Conservation (phyloP, 1,284 basidiomycete species). For the Apiotrichum porosum region DNA sequence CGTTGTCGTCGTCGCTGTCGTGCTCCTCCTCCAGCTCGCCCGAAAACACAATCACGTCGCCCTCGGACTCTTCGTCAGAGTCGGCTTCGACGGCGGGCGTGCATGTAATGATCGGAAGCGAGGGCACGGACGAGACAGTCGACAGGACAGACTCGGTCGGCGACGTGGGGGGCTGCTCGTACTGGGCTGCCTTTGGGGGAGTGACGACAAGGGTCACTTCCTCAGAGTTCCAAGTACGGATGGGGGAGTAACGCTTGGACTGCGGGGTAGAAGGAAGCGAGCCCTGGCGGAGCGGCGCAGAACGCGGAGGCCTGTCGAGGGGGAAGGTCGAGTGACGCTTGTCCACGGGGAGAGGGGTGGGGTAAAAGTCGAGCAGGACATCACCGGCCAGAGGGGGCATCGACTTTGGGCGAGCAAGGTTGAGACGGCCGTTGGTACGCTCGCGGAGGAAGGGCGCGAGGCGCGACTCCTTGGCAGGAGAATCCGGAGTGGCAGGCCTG, state of each 20-base stretch:
- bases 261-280: constrained; percentile 7
- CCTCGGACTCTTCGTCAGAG: constrained; percentile 37
- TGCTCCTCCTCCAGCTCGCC: constrained; percentile 11
- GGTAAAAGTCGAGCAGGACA: too few relatives aligned
- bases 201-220: constrained; percentile 2
- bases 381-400: constrained; percentile 25
- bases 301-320: not conserved
- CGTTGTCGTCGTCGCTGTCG: constrained; percentile 12
- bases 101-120: constrained; percentile 46
- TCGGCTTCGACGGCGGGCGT: constrained; percentile 43
- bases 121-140: constrained; percentile 20
- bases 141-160: constrained; percentile 25
- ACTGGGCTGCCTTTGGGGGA: constrained; percentile 3
- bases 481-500: constrained; percentile 9
- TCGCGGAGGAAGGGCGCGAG: constrained; percentile 42
- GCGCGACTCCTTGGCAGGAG: constrained; percentile 19
- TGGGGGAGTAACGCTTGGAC: not conserved
- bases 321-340: not conserved
- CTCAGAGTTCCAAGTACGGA: constrained; percentile 2
- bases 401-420: constrained; percentile 26
- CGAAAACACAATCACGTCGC: constrained; percentile 21
- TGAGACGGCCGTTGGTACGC: constrained; percentile 35
- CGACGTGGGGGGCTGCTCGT: constrained; percentile 18
- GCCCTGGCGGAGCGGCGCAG: not conserved
- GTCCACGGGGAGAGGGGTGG: not conserved